Conservation (phyloP, 1,284 basidiomycete genomes). For the Ganoderma multipileum region DNA sequence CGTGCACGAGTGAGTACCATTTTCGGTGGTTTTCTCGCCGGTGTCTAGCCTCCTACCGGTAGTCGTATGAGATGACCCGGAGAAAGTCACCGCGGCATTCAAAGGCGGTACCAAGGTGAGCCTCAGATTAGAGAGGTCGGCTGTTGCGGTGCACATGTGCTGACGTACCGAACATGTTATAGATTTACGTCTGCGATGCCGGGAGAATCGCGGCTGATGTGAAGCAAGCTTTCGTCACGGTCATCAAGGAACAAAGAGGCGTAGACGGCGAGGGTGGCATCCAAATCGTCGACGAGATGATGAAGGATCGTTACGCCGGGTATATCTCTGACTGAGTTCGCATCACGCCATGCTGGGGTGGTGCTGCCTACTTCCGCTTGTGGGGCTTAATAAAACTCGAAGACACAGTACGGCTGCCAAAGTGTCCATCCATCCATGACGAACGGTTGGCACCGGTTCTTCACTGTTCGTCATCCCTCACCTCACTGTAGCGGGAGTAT, state of each 20-base stretch:
- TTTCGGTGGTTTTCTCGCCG: background rate
- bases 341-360: background rate
- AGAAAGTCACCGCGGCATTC: constrained; percentile 43
- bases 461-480: background rate
- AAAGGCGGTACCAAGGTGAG: constrained; percentile 53
- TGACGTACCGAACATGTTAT: background rate
- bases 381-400: background rate
- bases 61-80: constrained; percentile 55
- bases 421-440: background rate
- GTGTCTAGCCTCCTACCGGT: constrained; percentile 6
- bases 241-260: constrained; percentile 39
- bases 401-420: background rate
- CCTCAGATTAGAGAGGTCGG: background rate
- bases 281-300: constrained; percentile 35
- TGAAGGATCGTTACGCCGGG: constrained; percentile 47
- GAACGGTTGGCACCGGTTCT: background rate
- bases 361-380: background rate
- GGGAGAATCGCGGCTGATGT: constrained; percentile 44
- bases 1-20: constrained; percentile 52
- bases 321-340: constrained; percentile 46
- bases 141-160: background rate
- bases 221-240: constrained; percentile 43
- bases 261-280: constrained; percentile 33
- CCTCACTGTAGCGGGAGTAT: background rate
- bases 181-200: constrained; percentile 56